Base-by-base conservation (phyloP, 2,329 filamentous ascomycete genomes). In the Hawksworthiomyces lignivorus region DNA sequence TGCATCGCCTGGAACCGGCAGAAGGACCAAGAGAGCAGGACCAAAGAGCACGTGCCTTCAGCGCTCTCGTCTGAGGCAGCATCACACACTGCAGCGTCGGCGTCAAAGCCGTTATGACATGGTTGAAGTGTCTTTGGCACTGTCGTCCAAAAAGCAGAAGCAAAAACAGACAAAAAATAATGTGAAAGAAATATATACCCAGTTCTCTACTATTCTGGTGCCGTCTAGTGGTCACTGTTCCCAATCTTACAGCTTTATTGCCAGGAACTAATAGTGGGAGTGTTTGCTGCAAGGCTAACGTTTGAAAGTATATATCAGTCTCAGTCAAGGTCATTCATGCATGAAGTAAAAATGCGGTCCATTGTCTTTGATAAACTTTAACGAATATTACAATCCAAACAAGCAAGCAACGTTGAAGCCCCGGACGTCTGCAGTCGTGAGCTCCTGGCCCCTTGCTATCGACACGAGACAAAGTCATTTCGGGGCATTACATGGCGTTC, bases 1-100 rank as follows among this genome's bases (percentile, higher is more conserved):
- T 97, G 90, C 60, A 81, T 95, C 27, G 68, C 71, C 53, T 98
- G 92, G 92, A 97, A 97, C 59, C 65, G 62, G 49, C 60, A 59
- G 44, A 69, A 75, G 54, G 51, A 56, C 18, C 19, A 11, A 9
- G 30, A 39, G 21, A 21, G n/a, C n/a, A n/a, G n/a, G n/a, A n/a
- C n/a, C n/a, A n/a, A n/a, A n/a, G n/a, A n/a, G n/a, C n/a, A n/a
- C n/a, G n/a, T n/a, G n/a, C n/a, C n/a, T n/a, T n/a, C n/a, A n/a
- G n/a, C n/a, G n/a, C n/a, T n/a, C n/a, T n/a, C n/a, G n/a, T n/a
- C n/a, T n/a, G n/a, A 15, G 18, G 24, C 19, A 12, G 22, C 36
- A 22, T 3, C 34, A 28, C 9, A 19, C 21, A 3, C 8, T 14
- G 22, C 19, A 27, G 22, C 15, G 15, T 5, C 21, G 14, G 21